Conservation (phyloP, 257 asterid genomes). For the Paulownia fortunei region DNA sequence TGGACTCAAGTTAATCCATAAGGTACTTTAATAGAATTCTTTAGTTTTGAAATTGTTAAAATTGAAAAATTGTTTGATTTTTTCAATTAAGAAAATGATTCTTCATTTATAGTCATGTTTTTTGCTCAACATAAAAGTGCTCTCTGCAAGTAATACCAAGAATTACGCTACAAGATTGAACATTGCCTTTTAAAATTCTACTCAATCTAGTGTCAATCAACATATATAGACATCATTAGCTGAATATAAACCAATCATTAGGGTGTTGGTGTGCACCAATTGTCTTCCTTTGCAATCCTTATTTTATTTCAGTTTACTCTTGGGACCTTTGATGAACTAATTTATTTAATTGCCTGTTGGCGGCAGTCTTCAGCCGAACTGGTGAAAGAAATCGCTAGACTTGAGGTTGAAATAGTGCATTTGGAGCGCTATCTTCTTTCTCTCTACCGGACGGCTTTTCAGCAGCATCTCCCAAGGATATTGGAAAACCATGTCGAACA, state of each 20-base stretch:
- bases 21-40: background rate
- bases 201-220: background rate
- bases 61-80: no score
- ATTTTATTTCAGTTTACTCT: background rate
- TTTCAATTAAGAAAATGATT: background rate
- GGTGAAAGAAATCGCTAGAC: conserved; percentile 70
- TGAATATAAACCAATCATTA: background rate
- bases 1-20: background rate
- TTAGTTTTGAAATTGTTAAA: background rate
- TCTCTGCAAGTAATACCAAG: background rate
- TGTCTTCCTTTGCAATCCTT: background rate
- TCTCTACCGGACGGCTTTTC: conserved; percentile 69
- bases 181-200: background rate
- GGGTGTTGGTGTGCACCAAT: background rate
- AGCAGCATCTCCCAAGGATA: conserved; percentile 47
- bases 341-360: conserved; percentile 12
- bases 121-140: background rate
- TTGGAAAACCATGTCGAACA: conserved; percentile 27
- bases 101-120: background rate
- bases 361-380: conserved; percentile 71
- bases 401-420: conserved; percentile 72
- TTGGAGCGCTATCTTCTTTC: conserved; percentile 81
- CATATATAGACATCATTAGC: background rate
- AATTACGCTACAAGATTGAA: background rate
- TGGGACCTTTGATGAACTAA: conserved; percentile 13